Evolutionary conservation across 148 eudicot genomes (phyloP), one percentile per base, ranked within the genome.

Genomic region (Persicaria maculosa): DNA sequence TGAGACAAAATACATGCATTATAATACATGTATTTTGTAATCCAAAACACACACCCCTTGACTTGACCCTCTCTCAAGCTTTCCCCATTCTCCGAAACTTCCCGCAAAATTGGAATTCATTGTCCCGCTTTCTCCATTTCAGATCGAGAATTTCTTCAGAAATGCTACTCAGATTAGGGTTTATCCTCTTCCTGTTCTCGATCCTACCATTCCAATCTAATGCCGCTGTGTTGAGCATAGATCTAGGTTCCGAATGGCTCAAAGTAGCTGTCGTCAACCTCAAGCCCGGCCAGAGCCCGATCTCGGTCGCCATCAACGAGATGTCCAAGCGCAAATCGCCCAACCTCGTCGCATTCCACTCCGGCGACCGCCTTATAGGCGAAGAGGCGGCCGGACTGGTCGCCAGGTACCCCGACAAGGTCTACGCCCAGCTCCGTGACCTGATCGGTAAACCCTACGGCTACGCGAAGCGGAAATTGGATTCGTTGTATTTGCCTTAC

Each of bases 261-360:
- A 96, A 96, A 83, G 97, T 96, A 20, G 92, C 94, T 3, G 94
- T 90, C 1, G 99, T 96, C 17, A 96, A 96, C 73, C 84, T 96
- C 0, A 96, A 96, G 72, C 97, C 97, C 1, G 97, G 97, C 0
- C 97, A 90, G 43, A 74, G 80, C 4, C 99, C 97, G 44, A 96
- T 96, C 47, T 90, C 99, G 2, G 74, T 96, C 80, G 97, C 97
- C 9, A 92, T 96, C 45, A 96, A 96, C 78, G 97, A 96, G 76
- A 92, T 96, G 97, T 96, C 97, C n/a, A 96, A 96, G 74, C 92
- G 99, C 0, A 96, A 96, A 72, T 81, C 99, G 0, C 97, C 99
- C 0, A 77, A 83, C 4, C 80, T 96, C 14, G 81, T 96, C 72
- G 90, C 94, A 0, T 96, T 90, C 55, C 94, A 89, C 12, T 75